A percentile compares a stretch with the other conserved stretches of the same genome.
Evolutionary conservation across 2,329 filamentous ascomycete species (phyloP).

Genomic region (Ceratocystis papillata): DNA sequence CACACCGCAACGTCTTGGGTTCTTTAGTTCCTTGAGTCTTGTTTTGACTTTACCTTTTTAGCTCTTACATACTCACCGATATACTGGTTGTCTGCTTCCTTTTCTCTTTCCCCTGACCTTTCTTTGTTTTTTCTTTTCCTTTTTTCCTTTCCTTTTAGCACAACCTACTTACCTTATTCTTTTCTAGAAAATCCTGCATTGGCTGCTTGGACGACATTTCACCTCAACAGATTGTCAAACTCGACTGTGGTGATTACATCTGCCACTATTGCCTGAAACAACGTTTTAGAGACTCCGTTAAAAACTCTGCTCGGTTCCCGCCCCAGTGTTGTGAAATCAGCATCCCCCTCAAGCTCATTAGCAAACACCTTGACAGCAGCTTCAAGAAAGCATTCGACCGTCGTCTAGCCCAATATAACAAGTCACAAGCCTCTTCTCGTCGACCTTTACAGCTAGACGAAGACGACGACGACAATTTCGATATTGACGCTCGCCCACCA

Average conservation of each 20-base stretch:
- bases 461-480: slow-evolving; percentile 14
- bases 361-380: slow-evolving; percentile 57
- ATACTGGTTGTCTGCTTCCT: slow-evolving; percentile 2
- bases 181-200: slow-evolving; percentile 55
- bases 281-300: slow-evolving; percentile 63
- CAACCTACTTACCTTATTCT: slow-evolving; percentile 10
- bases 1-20: background rate
- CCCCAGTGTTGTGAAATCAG: slow-evolving; percentile 64
- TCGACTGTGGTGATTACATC: slow-evolving; percentile 72
- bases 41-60: slow-evolving; percentile 11
- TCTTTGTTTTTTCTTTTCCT: background rate
- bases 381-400: slow-evolving; percentile 75
- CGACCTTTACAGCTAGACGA: slow-evolving; percentile 14
- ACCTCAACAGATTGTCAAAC: slow-evolving; percentile 52
- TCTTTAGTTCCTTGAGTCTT: background rate
- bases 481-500: slow-evolving; percentile 1
- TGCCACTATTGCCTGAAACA: slow-evolving; percentile 65
- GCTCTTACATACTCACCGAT: slow-evolving; percentile 9
- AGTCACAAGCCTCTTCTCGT: slow-evolving; percentile 7
- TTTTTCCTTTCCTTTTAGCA: slow-evolving; percentile 12
- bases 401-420: slow-evolving; percentile 63
- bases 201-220: slow-evolving; percentile 61
- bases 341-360: slow-evolving; percentile 67
- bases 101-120: slow-evolving; percentile 7
- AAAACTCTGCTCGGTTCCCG: slow-evolving; percentile 72